Evolutionary conservation across 768 basidiomycete species (phyloP).

Genomic region (Jaapia argillacea): DNA sequence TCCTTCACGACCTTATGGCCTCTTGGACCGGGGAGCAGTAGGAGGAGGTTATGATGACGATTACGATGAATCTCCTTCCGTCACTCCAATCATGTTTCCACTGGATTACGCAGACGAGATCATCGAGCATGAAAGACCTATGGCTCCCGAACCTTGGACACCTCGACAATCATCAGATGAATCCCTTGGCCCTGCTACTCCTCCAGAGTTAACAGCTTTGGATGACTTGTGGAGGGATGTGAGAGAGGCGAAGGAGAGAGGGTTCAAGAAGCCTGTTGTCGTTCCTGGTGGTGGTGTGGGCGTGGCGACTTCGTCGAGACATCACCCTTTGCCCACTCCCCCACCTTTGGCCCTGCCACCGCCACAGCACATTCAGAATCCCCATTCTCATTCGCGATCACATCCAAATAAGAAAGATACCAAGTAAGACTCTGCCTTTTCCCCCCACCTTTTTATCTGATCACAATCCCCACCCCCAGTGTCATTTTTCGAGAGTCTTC

Average conservation of each 20-base stretch:
- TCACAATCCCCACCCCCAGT: constrained; percentile 30
- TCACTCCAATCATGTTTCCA: not conserved
- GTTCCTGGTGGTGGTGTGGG: constrained; percentile 3
- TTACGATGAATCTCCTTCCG: too few relatives aligned
- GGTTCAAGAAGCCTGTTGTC: constrained; percentile 3
- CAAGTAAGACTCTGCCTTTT: too few relatives aligned
- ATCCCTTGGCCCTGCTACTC: constrained; percentile 11
- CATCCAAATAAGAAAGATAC: too few relatives aligned
- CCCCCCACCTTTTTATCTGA: too few relatives aligned
- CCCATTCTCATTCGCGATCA: too few relatives aligned
- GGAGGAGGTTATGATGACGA: too few relatives aligned
- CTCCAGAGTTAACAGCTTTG: constrained; percentile 24
- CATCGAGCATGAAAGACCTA: constrained; percentile 8
- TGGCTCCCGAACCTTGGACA: constrained; percentile 13
- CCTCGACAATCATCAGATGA: constrained; percentile 7
- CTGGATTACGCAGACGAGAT: constrained; percentile 5
- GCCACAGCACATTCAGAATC: too few relatives aligned
- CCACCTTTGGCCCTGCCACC: too few relatives aligned
- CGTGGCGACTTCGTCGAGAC: constrained; percentile 9
- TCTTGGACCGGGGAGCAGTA: too few relatives aligned
- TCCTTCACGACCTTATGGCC: too few relatives aligned
- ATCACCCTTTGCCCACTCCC: too few relatives aligned
- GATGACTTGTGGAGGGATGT: constrained; percentile 60
- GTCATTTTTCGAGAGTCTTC: constrained; percentile 62
- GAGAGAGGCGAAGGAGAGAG: constrained; percentile 49